These are phyloP conservation scores for Narthecium ossifragum DNA, from an alignment of 106 monocot genomes.

Conservation along the genomic window DNA sequence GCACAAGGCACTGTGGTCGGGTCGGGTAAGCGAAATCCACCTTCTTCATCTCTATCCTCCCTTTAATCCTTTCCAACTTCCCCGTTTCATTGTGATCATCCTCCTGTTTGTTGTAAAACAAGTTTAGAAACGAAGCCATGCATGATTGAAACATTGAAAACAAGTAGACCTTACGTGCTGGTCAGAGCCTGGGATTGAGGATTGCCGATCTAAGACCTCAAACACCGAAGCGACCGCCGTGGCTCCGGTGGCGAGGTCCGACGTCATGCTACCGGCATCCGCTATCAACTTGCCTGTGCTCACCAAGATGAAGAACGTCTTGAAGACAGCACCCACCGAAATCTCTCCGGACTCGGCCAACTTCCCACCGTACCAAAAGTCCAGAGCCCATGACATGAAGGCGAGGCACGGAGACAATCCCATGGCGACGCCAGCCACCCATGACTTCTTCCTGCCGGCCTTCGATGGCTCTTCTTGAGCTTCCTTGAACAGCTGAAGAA, in stretches of 20 bases:
- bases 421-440: constrained; percentile 52
- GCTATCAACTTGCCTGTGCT: constrained; percentile 78
- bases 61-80: constrained; percentile 35
- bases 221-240: constrained; percentile 61
- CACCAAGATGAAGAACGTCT: constrained; percentile 86
- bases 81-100: constrained; percentile 7
- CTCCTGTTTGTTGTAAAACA: constrained; percentile 5
- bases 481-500: constrained; percentile 52
- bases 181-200: constrained; percentile 22
- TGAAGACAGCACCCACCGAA: constrained; percentile 48
- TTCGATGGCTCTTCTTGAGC: constrained; percentile 60
- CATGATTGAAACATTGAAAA: too few species aligned
- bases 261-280: constrained; percentile 84
- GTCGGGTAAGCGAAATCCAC: constrained; percentile 69
- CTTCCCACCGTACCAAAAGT: constrained; percentile 85
- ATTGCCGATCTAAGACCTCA: constrained; percentile 53
- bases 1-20: constrained; percentile 36
- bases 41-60: constrained; percentile 51
- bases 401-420: constrained; percentile 57
- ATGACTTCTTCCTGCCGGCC: constrained; percentile 46
- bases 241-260: constrained; percentile 73
- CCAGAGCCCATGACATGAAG: constrained; percentile 64
- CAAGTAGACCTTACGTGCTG: constrained; percentile 17
- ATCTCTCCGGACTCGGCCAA: constrained; percentile 38
- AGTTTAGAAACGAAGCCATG: too few species aligned